These are phyloP conservation scores for Nothopassalora personata DNA, from an alignment of 2,329 filamentous ascomycete species.

Conservation along the genomic window DNA sequence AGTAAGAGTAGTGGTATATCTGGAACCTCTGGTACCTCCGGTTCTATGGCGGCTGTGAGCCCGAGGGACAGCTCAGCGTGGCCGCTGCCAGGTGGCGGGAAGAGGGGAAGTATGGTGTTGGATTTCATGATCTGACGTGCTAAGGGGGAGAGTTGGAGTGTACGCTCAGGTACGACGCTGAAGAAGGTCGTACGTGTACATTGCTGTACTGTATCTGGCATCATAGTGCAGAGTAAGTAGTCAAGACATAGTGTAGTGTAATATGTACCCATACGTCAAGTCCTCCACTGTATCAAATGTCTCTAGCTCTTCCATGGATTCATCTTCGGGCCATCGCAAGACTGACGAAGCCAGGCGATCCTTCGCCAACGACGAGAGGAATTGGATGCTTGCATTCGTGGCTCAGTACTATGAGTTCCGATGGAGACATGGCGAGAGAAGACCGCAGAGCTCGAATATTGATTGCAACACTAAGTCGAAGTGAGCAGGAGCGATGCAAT, in stretches of 20 bases:
- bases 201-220: background rate
- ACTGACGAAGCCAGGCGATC: conserved; percentile 15
- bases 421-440: conserved; percentile 12
- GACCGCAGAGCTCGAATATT: conserved; percentile 8
- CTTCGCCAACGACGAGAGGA: conserved; percentile 28
- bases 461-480: conserved; percentile 12
- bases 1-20: background rate
- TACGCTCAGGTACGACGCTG: no score
- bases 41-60: background rate
- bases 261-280: background rate
- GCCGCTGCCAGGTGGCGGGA: background rate
- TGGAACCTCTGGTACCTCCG: background rate
- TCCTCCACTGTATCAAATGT: background rate
- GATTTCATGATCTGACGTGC: background rate
- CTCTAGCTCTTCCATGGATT: background rate
- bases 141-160: background rate
- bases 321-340: background rate
- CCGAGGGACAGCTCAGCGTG: background rate
- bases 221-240: no score
- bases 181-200: background rate
- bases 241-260: background rate
- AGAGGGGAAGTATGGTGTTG: background rate
- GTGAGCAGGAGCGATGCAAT: background rate
- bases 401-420: conserved; percentile 28
- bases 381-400: conserved; percentile 26